phyloP scores from a whole-genome alignment of 2,329 filamentous ascomycete species.

The Sclerotinia subarctica region DNA sequence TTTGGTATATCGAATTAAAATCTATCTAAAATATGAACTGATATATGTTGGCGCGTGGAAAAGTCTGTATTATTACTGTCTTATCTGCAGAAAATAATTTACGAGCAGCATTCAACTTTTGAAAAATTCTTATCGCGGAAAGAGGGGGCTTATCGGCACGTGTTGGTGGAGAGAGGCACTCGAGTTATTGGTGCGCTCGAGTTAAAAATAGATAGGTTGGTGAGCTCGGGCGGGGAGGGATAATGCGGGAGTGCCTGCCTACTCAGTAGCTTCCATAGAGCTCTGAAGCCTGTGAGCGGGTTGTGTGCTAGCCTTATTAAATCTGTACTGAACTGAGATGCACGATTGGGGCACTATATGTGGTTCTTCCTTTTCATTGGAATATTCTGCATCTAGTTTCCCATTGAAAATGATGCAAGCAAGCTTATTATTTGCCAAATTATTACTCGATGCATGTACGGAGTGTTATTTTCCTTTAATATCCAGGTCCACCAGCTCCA shows the following conservation, averaged over 20 bases:
- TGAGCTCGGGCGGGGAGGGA: not conserved
- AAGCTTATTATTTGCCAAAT: conserved; percentile 8
- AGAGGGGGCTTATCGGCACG: conserved; percentile 17
- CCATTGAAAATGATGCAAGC: conserved; percentile 4
- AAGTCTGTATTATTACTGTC: not conserved
- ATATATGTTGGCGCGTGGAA: not conserved
- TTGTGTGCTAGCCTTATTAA: not conserved
- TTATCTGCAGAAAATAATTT: not conserved
- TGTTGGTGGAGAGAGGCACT: not conserved
- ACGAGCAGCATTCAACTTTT: not conserved
- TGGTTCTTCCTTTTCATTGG: conserved; percentile 5
- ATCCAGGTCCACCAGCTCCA: conserved; percentile 16
- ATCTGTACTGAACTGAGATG: not conserved
- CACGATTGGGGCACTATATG: not conserved
- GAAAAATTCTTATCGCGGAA: conserved; percentile 19
- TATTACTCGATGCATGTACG: conserved; percentile 7
- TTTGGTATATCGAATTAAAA: not conserved
- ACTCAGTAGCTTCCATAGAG: not conserved
- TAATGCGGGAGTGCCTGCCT: not conserved
- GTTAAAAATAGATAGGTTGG: conserved; percentile 9
- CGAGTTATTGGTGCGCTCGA: not conserved
- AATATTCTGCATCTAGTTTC: conserved; percentile 16
- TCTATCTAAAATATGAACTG: not conserved
- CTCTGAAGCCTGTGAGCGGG: not conserved
- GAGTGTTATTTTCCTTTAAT: conserved; percentile 4